Evolutionary conservation across 139 green algal genomes (phyloP).

Genomic region (Choricystis sp.): DNA sequence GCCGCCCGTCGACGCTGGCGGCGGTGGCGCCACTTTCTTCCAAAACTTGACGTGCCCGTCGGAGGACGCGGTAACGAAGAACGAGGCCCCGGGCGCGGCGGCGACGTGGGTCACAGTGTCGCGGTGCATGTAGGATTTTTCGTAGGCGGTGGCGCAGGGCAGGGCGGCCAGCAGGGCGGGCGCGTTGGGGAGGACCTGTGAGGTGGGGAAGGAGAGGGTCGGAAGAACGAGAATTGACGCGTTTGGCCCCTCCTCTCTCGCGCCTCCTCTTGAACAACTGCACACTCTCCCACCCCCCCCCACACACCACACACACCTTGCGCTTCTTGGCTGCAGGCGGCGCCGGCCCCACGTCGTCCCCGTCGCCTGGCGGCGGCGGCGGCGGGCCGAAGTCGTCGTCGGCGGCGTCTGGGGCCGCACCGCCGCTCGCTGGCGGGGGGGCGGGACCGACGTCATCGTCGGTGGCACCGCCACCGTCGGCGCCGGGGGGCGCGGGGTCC

Average conservation of each 20-base stretch:
- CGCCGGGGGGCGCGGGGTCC: too few relatives aligned
- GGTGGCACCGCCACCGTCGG: too few relatives aligned
- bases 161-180: conserved; percentile 52
- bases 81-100: conserved; percentile 38
- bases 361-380: background rate
- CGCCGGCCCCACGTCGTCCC: conserved; percentile 1
- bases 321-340: conserved; percentile 26
- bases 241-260: too few relatives aligned
- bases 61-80: conserved; percentile 64
- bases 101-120: conserved; percentile 80
- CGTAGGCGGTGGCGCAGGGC: conserved; percentile 75
- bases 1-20: too few relatives aligned
- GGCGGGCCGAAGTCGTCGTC: background rate
- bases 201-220: too few relatives aligned
- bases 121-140: conserved; percentile 95
- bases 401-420: background rate
- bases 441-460: background rate
- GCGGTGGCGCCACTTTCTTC: conserved; percentile 77
- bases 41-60: conserved; percentile 97
- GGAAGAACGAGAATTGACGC: too few relatives aligned
- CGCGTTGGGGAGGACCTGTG: conserved; percentile 59
- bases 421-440: too few relatives aligned
- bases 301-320: conserved; percentile 30
- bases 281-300: too few relatives aligned
- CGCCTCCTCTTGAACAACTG: background rate